Evolutionary conservation across 2,329 filamentous ascomycete genomes (phyloP).

Genomic region (Plenodomus lindquistii): DNA sequence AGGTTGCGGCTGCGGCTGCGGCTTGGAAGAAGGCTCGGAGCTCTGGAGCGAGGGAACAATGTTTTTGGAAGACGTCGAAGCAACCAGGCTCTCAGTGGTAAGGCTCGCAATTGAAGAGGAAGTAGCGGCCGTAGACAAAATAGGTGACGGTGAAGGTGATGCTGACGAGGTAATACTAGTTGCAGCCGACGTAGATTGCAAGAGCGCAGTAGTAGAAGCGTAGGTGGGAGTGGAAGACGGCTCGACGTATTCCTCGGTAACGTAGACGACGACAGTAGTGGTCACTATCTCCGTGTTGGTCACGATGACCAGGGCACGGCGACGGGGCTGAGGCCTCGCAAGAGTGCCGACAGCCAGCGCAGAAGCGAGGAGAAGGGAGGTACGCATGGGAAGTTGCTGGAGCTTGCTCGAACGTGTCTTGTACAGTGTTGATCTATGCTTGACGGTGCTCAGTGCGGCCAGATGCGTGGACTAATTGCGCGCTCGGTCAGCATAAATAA

Average conservation of each 20-base stretch:
- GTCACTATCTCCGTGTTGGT: conserved; percentile 26
- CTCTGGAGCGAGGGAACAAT: neutral
- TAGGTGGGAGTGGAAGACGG: conserved; percentile 4
- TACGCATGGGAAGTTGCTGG: conserved; percentile 30
- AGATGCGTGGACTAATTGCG: neutral
- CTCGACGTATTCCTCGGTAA: conserved; percentile 4
- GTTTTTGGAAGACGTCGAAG: neutral
- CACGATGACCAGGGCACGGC: conserved; percentile 24
- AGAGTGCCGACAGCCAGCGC: conserved; percentile 30
- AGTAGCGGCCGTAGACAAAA: neutral
- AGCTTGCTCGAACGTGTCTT: conserved; percentile 9
- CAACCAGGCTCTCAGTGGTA: neutral
- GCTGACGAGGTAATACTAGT: neutral
- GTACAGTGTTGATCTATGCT: neutral
- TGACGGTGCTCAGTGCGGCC: neutral
- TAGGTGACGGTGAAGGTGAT: conserved; percentile 2
- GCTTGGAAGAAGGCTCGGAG: neutral
- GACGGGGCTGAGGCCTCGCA: conserved; percentile 22
- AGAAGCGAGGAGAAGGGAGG: conserved; percentile 27
- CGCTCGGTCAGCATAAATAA: neutral
- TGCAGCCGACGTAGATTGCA: neutral
- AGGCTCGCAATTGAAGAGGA: conserved; percentile 4
- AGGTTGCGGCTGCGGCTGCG: neutral
- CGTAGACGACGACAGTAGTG: conserved; percentile 24
- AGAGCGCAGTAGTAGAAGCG: neutral